These are phyloP conservation scores for Saccharomyces pastorianus DNA, from an alignment of 1,139 yeast species.

Conservation along the genomic window DNA sequence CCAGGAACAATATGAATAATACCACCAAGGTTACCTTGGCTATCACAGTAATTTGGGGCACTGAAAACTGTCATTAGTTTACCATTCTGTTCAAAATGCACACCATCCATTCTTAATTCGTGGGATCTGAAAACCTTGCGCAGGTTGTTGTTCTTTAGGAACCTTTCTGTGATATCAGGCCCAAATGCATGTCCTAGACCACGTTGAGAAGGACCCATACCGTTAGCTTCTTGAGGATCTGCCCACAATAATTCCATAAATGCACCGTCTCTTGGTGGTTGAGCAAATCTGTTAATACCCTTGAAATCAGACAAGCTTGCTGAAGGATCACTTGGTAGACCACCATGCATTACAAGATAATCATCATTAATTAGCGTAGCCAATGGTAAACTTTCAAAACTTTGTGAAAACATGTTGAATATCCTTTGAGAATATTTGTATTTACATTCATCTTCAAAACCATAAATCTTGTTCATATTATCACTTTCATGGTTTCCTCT, in stretches of 20 bases:
- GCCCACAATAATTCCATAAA: conserved; percentile 98
- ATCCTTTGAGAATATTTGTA: conserved; percentile 76
- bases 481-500: conserved; percentile 97
- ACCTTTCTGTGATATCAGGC: conserved; percentile 80
- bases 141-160: conserved; percentile 63
- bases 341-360: conserved; percentile 92
- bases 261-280: conserved; percentile 85
- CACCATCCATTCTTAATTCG: conserved; percentile 90
- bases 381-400: conserved; percentile 79
- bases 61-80: conserved; percentile 83
- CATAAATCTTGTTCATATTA: conserved; percentile 94
- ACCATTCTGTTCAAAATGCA: conserved; percentile 79
- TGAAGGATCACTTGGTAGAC: conserved; percentile 72
- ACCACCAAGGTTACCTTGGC: conserved; percentile 86
- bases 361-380: conserved; percentile 72
- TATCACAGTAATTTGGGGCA: conserved; percentile 36
- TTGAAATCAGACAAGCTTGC: conserved; percentile 69
- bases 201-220: conserved; percentile 83
- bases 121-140: conserved; percentile 86
- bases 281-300: conserved; percentile 60
- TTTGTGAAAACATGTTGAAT: conserved; percentile 79
- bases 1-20: conserved; percentile 51
- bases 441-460: conserved; percentile 93
- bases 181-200: conserved; percentile 97
- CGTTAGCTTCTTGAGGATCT: conserved; percentile 76